A percentile compares a stretch with the other conserved stretches of the same genome.
Conservation (phyloP, 805 yeast species). For the Hanseniaspora valbyensis region DNA sequence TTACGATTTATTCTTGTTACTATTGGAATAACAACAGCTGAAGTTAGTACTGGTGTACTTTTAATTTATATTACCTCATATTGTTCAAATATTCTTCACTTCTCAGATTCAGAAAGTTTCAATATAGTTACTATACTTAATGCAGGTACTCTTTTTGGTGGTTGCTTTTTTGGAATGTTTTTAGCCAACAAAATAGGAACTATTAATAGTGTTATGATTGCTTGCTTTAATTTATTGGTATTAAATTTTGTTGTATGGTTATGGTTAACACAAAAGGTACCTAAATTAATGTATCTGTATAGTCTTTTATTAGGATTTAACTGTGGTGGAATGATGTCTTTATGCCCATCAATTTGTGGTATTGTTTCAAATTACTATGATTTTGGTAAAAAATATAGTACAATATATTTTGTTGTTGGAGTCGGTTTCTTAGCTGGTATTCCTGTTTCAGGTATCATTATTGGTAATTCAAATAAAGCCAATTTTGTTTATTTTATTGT, state of each 20-base stretch:
- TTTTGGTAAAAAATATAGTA: conserved; percentile 45
- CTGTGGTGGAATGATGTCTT: conserved; percentile 44
- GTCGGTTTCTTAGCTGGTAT: conserved; percentile 41
- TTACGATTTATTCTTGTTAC: conserved; percentile 32
- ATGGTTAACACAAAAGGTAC: conserved; percentile 29
- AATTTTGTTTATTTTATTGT: conserved; percentile 33
- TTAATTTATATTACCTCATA: conserved; percentile 49
- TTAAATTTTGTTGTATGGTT: conserved; percentile 31
- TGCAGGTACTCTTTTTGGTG: conserved; percentile 22
- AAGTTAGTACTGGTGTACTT: conserved; percentile 42
- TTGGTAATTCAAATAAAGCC: conserved; percentile 29
- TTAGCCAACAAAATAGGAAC: conserved; percentile 41
- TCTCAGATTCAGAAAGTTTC: conserved; percentile 33
- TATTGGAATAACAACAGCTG: conserved; percentile 27
- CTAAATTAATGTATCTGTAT: conserved; percentile 34
- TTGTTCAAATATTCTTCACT: conserved; percentile 40
- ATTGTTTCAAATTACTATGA: conserved; percentile 44
- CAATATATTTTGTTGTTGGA: conserved; percentile 49
- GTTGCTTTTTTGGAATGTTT: conserved; percentile 26
- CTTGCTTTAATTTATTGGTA: conserved; percentile 38
- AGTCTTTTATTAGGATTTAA: conserved; percentile 42
- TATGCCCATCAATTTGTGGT: conserved; percentile 49
- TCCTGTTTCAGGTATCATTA: conserved; percentile 42
- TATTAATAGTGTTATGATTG: conserved; percentile 1
- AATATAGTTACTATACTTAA: conserved; percentile 32